A percentile compares a stretch with the other conserved stretches of the same genome.
phyloP scores from a whole-genome alignment of 2,329 filamentous ascomycete species.

The Furcasterigmium furcatum region DNA sequence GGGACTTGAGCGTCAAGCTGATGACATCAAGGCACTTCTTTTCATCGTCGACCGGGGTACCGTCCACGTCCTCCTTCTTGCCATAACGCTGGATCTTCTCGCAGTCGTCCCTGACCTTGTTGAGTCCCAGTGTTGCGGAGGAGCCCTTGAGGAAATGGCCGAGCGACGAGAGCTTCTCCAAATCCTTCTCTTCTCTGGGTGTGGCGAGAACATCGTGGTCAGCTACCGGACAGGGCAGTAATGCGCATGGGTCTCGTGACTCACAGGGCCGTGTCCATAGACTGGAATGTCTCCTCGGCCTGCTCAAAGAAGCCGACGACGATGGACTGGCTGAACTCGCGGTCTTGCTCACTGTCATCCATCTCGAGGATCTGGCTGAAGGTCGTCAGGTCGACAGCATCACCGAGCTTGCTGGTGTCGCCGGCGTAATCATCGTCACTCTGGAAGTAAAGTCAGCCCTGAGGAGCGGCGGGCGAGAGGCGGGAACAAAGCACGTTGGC shows the following conservation, averaged over 20 bases:
- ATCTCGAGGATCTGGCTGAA: slow-evolving; percentile 98
- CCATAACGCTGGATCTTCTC: slow-evolving; percentile 97
- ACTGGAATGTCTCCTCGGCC: slow-evolving; percentile 77
- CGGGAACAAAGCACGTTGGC: too few relatives aligned
- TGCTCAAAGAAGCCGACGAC: slow-evolving; percentile 93
- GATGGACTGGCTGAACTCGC: slow-evolving; percentile 85
- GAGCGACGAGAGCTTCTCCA: slow-evolving; percentile 73
- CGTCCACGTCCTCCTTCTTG: slow-evolving; percentile 75
- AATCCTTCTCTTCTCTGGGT: slow-evolving; percentile 61
- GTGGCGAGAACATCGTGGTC: slow-evolving; percentile 6
- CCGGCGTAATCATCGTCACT: slow-evolving; percentile 16
- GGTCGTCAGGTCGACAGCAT: slow-evolving; percentile 73
- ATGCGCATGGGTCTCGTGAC: too few relatives aligned
- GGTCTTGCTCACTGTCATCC: slow-evolving; percentile 85
- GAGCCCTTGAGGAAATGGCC: slow-evolving; percentile 98
- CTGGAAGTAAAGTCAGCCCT: slow-evolving; percentile 9
- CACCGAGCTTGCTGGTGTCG: slow-evolving; percentile 48
- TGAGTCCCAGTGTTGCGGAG: slow-evolving; percentile 87
- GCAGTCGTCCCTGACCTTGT: slow-evolving; percentile 87
- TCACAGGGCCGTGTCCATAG: slow-evolving; percentile 84
- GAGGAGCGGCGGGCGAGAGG: not conserved
- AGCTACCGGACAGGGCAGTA: too few relatives aligned
- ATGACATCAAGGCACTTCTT: slow-evolving; percentile 68
- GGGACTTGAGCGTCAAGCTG: slow-evolving; percentile 62
- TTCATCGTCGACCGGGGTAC: slow-evolving; percentile 63